Evolutionary conservation across 2,329 filamentous ascomycete genomes (phyloP).

Genomic region (Monilinia vaccinii-corymbosi): DNA sequence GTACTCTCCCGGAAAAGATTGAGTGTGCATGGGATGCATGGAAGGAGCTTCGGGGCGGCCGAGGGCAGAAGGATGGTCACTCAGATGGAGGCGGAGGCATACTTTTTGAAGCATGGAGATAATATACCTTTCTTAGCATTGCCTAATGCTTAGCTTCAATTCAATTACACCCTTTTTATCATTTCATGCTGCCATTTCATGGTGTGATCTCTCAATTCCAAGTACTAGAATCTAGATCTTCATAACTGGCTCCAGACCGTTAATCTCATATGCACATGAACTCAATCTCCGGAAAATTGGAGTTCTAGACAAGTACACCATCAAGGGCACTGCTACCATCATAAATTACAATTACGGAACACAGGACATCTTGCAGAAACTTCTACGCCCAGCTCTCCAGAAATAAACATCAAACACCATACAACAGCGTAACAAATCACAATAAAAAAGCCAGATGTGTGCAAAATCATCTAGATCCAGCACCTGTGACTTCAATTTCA

Average conservation of each 20-base stretch:
- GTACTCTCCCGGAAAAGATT: conserved; percentile 2
- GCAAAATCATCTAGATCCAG: conserved; percentile 4
- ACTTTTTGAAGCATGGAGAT: background rate
- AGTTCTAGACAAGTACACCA: background rate
- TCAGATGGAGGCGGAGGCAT: conserved; percentile 2
- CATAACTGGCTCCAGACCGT: background rate
- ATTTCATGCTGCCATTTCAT: background rate
- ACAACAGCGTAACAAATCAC: background rate
- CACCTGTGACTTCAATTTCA: conserved; percentile 5
- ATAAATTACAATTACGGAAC: background rate
- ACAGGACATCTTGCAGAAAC: background rate
- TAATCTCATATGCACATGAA: background rate
- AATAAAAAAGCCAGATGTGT: background rate
- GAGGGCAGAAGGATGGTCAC: background rate
- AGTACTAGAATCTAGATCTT: background rate
- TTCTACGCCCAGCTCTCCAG: background rate
- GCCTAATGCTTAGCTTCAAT: conserved; percentile 7
- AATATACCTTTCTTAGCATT: conserved; percentile 3
- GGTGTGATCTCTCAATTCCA: background rate
- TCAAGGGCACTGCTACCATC: background rate
- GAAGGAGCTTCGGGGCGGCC: conserved; percentile 3
- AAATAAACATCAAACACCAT: background rate
- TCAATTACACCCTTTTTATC: background rate
- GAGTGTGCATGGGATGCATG: background rate
- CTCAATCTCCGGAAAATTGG: background rate